These are phyloP conservation scores for Lizonia empirigonia DNA, from an alignment of 2,329 filamentous ascomycete species.

Conservation along the genomic window DNA sequence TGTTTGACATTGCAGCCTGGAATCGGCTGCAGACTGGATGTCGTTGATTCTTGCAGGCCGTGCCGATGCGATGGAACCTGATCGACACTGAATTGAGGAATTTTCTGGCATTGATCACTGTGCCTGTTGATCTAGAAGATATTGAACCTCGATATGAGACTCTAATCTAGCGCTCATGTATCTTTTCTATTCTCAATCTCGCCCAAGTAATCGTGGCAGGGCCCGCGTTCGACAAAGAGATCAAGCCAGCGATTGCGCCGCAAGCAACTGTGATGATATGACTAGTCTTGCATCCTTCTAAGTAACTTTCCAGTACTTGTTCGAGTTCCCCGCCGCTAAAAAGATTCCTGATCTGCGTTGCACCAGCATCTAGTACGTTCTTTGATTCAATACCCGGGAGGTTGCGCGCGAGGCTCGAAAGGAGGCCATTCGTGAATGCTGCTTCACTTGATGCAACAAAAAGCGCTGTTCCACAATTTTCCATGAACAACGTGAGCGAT, in stretches of 20 bases:
- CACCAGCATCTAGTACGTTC: conserved; percentile 50
- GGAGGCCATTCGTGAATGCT: conserved; percentile 51
- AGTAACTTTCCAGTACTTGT: conserved; percentile 27
- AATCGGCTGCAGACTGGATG: neutral
- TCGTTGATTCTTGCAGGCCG: neutral
- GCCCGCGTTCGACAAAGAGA: conserved; percentile 27
- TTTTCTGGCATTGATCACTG: too few relatives aligned
- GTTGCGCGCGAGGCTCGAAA: conserved; percentile 39
- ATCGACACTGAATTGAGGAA: neutral
- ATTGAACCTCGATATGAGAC: neutral
- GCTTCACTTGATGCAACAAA: conserved; percentile 52
- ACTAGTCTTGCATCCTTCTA: conserved; percentile 36
- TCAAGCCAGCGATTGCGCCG: conserved; percentile 26
- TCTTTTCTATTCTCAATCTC: conserved; percentile 24
- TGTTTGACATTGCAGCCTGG: conserved; percentile 1
- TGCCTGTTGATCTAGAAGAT: neutral
- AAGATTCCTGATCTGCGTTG: conserved; percentile 49
- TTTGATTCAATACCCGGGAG: conserved; percentile 45
- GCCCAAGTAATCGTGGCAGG: conserved; percentile 22
- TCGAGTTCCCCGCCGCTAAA: conserved; percentile 37
- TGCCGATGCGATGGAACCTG: neutral
- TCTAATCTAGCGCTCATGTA: conserved; percentile 13
- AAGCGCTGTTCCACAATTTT: conserved; percentile 52
- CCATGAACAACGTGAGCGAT: conserved; percentile 51
- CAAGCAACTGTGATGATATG: conserved; percentile 29